Base-by-base conservation (phyloP, 2,329 filamentous ascomycete species). In the Metarhizium brunneum region DNA sequence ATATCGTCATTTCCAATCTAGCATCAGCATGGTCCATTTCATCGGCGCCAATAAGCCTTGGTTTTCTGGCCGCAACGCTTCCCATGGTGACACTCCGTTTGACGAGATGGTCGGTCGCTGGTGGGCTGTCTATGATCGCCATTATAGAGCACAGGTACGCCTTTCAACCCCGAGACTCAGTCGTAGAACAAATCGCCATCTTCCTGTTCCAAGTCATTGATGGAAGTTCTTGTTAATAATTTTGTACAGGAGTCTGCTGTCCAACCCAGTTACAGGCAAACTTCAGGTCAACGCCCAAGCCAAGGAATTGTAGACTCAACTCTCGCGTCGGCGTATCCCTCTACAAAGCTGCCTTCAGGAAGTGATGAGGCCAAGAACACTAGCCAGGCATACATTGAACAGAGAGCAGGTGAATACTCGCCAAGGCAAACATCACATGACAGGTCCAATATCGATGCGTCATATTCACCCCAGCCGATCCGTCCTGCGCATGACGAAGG, bases 51-150 rank as follows among this genome's bases (percentile, higher is more conserved):
- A 89, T 55, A 99, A 99, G 74, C 94, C 94, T 0, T 99, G 94
- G 94, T 80, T 80, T 25, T 73, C 83, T 57, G 85, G 84, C 42
- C 79, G 85, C 61, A 67, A 79, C 50, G 73, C 77, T 8, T 73
- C 76, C 53, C 74, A 74, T 50, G 81, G 81, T 36, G 73, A 74
- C 50, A 79, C 79, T 2, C 85, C 87, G 0, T 95, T 92, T 68
- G 85, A 89, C 66, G 88, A 96, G 71, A 86, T 97, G 75, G 74
- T 91, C 47, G 86, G 84, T 57, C 83, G 84, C 65, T 99, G 94
- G 94, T 99, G 92, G 92, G 83, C 90, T 48, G 88, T 95, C 47
- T 95, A 95, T 68, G 92, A 97, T 71, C 80, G 83, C 59, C 92
- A 97, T 73, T 92, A 95, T 68, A 79, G 81, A 61, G 68, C 68